A percentile compares a stretch with the other conserved stretches of the same genome.
Conservation (phyloP, 139 green algal species). For the Picochlorum sp. region DNA sequence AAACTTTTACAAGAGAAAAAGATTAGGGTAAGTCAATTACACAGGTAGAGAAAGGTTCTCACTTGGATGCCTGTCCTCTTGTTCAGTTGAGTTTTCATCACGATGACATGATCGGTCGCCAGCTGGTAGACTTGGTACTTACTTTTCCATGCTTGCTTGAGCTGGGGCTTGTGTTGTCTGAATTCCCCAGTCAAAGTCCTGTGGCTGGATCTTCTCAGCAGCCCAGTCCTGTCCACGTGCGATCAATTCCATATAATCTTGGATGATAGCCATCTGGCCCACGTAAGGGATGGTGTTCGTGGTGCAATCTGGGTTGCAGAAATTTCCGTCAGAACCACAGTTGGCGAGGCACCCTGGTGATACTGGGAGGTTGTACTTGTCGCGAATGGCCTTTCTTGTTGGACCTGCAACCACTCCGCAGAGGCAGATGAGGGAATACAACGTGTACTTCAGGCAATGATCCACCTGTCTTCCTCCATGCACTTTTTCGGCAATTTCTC, state of each 20-base stretch:
- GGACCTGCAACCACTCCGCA: constrained; percentile 11
- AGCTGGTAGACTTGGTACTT: neutral
- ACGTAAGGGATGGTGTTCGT: constrained; percentile 8
- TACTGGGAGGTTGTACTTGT: constrained; percentile 4
- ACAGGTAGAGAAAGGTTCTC: too few relatives aligned
- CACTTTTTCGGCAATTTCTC: constrained; percentile 2
- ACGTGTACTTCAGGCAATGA: constrained; percentile 7
- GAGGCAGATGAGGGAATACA: constrained; percentile 7
- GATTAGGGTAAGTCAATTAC: too few relatives aligned
- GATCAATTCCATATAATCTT: neutral
- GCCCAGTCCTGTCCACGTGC: neutral
- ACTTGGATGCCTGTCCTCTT: too few relatives aligned
- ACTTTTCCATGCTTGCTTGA: constrained; percentile 4
- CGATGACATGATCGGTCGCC: neutral
- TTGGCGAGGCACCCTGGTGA: neutral
- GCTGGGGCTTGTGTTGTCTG: constrained; percentile 1
- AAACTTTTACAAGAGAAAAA: too few relatives aligned
- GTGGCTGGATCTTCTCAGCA: constrained; percentile 1
- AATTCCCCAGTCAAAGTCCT: constrained; percentile 11
- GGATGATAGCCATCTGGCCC: neutral
- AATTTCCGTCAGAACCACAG: neutral
- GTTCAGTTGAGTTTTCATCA: too few relatives aligned
- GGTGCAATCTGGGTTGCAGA: constrained; percentile 11
- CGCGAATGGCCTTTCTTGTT: constrained; percentile 3
- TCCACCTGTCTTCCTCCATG: constrained; percentile 5